These are phyloP conservation scores for Scheffersomyces lignosus DNA, from an alignment of 805 yeast genomes.

Conservation along the genomic window DNA sequence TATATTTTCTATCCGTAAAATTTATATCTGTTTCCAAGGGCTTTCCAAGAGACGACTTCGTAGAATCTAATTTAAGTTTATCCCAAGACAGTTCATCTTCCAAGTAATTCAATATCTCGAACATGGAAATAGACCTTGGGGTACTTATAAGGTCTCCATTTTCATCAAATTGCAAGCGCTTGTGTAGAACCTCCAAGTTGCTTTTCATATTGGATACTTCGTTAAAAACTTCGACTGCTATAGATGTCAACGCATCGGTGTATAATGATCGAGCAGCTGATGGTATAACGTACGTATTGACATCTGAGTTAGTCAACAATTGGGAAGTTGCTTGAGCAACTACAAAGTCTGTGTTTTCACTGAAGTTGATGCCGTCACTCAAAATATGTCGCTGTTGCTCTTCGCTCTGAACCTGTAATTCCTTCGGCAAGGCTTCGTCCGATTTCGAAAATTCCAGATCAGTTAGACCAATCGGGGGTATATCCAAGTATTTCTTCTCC, in stretches of 20 bases:
- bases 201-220: constrained; percentile 37
- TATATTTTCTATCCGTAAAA: constrained; percentile 12
- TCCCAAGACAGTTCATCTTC: constrained; percentile 6
- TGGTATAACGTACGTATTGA: constrained; percentile 39
- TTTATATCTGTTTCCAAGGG: background rate
- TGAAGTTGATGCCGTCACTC: background rate
- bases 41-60: background rate
- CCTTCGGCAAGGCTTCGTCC: constrained; percentile 17
- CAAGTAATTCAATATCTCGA: constrained; percentile 28
- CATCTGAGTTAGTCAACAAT: constrained; percentile 30
- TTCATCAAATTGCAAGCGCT: constrained; percentile 42
- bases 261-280: constrained; percentile 32
- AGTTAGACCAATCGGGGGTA: constrained; percentile 40
- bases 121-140: constrained; percentile 34
- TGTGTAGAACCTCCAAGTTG: constrained; percentile 48
- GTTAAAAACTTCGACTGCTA: constrained; percentile 43
- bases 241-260: constrained; percentile 32
- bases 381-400: constrained; percentile 6
- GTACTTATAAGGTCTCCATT: constrained; percentile 28
- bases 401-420: constrained; percentile 7
- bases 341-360: constrained; percentile 23
- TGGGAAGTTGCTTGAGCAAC: constrained; percentile 37
- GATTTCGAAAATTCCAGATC: constrained; percentile 31
- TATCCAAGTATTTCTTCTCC: constrained; percentile 30
- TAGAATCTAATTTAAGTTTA: background rate